Conservation (phyloP, 768 basidiomycete genomes). For the Hericium erinaceus region DNA sequence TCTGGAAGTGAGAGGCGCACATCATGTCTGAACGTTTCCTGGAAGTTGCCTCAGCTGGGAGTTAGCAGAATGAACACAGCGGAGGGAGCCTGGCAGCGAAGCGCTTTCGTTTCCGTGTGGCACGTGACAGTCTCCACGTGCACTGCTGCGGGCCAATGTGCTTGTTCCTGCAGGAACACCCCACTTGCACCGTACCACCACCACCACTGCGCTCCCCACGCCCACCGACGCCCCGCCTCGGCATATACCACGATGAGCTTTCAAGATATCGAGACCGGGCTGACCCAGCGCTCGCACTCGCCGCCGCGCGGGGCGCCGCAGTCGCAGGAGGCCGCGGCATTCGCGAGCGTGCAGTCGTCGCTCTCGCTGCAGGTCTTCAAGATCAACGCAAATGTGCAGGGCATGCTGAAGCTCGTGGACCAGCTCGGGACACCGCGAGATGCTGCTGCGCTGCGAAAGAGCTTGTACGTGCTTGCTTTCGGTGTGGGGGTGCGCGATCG, state of each 20-base stretch:
- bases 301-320: constrained; percentile 23
- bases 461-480: constrained; percentile 53
- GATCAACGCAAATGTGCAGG: constrained; percentile 96
- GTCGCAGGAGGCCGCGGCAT: constrained; percentile 60
- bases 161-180: not conserved
- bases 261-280: constrained; percentile 40
- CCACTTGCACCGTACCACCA: no score
- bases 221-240: not conserved
- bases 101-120: no score
- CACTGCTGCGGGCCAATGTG: not conserved
- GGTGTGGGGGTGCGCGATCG: not conserved
- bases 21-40: no score
- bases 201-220: not conserved
- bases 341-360: constrained; percentile 67
- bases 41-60: no score
- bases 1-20: no score
- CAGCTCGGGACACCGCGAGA: constrained; percentile 84
- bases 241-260: constrained; percentile 33
- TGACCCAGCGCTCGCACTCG: constrained; percentile 22
- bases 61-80: no score
- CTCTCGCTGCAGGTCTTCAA: constrained; percentile 94
- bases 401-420: constrained; percentile 92
- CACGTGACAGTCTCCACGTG: not conserved
- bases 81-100: no score
- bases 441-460: constrained; percentile 69